These are phyloP conservation scores for Tolypocladium guangdongense DNA, from an alignment of 2,329 filamentous ascomycete species.

Conservation along the genomic window DNA sequence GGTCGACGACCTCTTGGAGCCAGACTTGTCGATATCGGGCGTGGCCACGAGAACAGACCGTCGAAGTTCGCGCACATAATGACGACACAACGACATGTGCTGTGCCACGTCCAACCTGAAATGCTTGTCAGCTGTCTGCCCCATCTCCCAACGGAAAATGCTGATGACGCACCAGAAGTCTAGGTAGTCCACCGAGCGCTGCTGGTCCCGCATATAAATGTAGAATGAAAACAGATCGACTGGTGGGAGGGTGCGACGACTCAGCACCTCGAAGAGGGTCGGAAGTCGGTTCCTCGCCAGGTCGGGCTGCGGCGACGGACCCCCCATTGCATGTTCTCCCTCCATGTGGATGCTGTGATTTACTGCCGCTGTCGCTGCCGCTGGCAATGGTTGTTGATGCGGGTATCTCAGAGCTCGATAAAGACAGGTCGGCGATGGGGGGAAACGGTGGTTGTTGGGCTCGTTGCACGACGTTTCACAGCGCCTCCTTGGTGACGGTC, in stretches of 20 bases:
- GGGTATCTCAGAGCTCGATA: not conserved
- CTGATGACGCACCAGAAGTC: constrained; percentile 74
- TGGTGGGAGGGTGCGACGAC: constrained; percentile 83
- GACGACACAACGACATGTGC: constrained; percentile 93
- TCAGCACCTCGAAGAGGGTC: constrained; percentile 91
- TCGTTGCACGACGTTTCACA: constrained; percentile 6
- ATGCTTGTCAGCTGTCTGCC: constrained; percentile 1
- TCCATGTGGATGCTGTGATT: constrained; percentile 8
- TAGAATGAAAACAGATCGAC: constrained; percentile 98
- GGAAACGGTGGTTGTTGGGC: not conserved
- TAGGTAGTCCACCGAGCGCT: constrained; percentile 92
- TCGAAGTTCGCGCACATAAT: constrained; percentile 92
- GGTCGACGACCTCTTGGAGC: constrained; percentile 75
- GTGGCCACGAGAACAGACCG: constrained; percentile 88
- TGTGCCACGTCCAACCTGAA: constrained; percentile 95
- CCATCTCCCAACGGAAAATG: not conserved
- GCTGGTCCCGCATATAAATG: constrained; percentile 98
- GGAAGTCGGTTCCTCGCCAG: constrained; percentile 72
- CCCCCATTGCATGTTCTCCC: constrained; percentile 15
- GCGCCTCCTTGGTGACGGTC: constrained; percentile 6
- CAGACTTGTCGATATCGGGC: constrained; percentile 72
- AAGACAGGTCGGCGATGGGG: not conserved
- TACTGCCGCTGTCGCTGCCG: not conserved
- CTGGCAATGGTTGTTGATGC: not conserved
- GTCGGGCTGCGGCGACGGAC: constrained; percentile 47